Evolutionary conservation across 2,329 filamentous ascomycete species (phyloP).

Genomic region (Calonectria pseudoturangicola): DNA sequence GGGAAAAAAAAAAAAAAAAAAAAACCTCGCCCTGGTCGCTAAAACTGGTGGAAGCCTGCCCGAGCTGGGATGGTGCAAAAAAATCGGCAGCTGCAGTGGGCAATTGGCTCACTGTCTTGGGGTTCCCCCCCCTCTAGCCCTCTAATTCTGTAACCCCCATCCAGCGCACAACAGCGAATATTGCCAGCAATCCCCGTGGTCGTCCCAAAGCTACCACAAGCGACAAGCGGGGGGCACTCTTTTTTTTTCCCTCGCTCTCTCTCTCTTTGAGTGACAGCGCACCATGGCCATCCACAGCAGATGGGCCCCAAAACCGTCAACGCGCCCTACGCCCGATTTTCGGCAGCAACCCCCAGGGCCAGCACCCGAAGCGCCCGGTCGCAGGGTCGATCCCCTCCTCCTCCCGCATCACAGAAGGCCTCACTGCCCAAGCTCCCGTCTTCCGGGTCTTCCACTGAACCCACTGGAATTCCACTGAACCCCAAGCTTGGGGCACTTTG

Average conservation of each 20-base stretch:
- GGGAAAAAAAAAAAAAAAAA: conserved; percentile 18
- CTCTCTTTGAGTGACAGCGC: conserved; percentile 14
- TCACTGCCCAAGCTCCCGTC: conserved; percentile 21
- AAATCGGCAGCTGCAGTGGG: conserved; percentile 32
- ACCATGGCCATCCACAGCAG: conserved; percentile 31
- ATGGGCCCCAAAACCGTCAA: conserved; percentile 26
- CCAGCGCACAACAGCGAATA: conserved; percentile 32
- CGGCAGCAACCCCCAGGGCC: conserved; percentile 20
- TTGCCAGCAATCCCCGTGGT: not conserved
- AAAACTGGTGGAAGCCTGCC: conserved; percentile 17
- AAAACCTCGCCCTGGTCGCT: conserved; percentile 8
- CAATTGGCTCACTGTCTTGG: conserved; percentile 31
- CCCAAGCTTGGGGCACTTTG: conserved; percentile 18
- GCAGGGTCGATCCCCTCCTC: conserved; percentile 25
- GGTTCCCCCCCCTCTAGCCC: conserved; percentile 26
- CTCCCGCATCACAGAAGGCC: conserved; percentile 26
- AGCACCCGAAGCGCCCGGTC: conserved; percentile 16
- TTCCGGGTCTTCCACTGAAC: conserved; percentile 1
- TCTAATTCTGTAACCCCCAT: conserved; percentile 27
- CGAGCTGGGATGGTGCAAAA: conserved; percentile 22
- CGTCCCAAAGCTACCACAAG: conserved; percentile 20
- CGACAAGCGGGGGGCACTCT: conserved; percentile 11
- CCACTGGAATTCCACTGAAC: conserved; percentile 21
- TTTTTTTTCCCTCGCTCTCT: not conserved
- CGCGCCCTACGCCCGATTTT: conserved; percentile 22